Evolutionary conservation across 2,329 filamentous ascomycete genomes (phyloP).

Genomic region (Aspergillus felis): DNA sequence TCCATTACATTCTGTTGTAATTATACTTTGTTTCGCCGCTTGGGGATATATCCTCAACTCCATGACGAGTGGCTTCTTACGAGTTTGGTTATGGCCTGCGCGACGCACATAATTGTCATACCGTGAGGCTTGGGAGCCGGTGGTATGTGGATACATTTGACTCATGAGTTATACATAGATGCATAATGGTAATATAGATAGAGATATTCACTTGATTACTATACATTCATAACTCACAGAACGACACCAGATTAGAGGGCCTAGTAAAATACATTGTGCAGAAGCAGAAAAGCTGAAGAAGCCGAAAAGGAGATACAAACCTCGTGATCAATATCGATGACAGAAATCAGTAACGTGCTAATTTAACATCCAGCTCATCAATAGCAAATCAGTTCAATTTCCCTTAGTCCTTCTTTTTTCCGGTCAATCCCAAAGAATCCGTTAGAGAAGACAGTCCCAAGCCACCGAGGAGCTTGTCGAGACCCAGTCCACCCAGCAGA

Average conservation of each 20-base stretch:
- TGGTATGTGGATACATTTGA: background rate
- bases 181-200: slow-evolving; percentile 17
- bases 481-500: slow-evolving; percentile 69
- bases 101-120: background rate
- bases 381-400: background rate
- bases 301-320: background rate
- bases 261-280: background rate
- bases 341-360: background rate
- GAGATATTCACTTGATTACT: background rate
- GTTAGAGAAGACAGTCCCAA: slow-evolving; percentile 51
- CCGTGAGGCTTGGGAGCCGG: background rate
- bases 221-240: slow-evolving; percentile 1
- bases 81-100: slow-evolving; percentile 9
- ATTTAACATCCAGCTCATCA: background rate
- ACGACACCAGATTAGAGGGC: background rate
- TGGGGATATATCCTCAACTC: background rate
- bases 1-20: background rate
- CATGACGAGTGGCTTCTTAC: background rate
- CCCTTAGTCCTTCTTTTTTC: background rate
- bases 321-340: background rate
- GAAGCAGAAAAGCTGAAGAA: background rate
- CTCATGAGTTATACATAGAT: slow-evolving; percentile 11
- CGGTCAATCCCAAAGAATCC: slow-evolving; percentile 33
- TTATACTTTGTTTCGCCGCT: background rate
- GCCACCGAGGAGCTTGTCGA: slow-evolving; percentile 48